Base-by-base conservation (phyloP, 495 filamentous ascomycete genomes). In the Penicillium cinerascens region DNA sequence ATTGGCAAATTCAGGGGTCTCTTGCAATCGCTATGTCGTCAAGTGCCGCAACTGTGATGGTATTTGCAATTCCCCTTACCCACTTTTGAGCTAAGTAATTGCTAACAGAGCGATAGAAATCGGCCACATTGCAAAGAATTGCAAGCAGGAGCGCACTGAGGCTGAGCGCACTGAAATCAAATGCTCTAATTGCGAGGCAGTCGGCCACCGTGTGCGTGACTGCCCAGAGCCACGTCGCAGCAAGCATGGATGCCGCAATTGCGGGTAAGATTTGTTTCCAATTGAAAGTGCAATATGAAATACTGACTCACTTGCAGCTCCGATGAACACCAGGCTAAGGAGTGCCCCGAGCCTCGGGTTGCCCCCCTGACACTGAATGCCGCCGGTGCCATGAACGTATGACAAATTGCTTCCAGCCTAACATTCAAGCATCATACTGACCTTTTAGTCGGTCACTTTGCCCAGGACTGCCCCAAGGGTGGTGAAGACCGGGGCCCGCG, bases 211-310 rank as follows among this genome's bases (percentile, higher is more conserved):
- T 20, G 56, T 74, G 27, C 89, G 85, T 61, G 68, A 74, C 52
- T 96, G 91, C 73, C 62, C 86, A 56, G 81, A 88, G 52, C 66
- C 75, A 48, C 54, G 69, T 69, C 75, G 52, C 76, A 77, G 82
- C 63, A 79, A 73, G 49, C 82, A 78, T 54, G 83, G 81, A 16
- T 97, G 92, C 74, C 85, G 84, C 56, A 96, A 96, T 64, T 97
- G 92, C 79, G 83, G 83, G 80, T 84, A 76, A 47, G n/a, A n/a
- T n/a, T n/a, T n/a, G 79, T 33, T 10, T 13, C 1, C 9, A 13
- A 8, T 4, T 1, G 8, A 10, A 33, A 10, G 11, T 13, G 13
- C 9, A n/a, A 1, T 33, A 8, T 33, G 9, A 33, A 33, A 47
- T 47, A 42, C 33, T 73, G 26, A 60, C 58, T 26, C 44, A 41